These are phyloP conservation scores for Fusarium bulbicola DNA, from an alignment of 2,329 filamentous ascomycete genomes.

Conservation along the genomic window DNA sequence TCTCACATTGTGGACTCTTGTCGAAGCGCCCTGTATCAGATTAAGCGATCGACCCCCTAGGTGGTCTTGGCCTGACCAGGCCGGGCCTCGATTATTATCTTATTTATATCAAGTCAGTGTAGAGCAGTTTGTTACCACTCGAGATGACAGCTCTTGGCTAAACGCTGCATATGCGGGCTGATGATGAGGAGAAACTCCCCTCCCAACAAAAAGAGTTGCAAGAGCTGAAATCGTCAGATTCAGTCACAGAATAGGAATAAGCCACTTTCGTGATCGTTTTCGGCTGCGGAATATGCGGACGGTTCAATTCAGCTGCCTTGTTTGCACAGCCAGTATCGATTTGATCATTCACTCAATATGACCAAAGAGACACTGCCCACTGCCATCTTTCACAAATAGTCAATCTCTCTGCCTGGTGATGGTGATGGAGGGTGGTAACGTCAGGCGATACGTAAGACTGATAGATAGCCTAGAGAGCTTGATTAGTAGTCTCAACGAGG, in stretches of 20 bases:
- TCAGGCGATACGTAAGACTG: conserved; percentile 24
- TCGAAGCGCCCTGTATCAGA: conserved; percentile 29
- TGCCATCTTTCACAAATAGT: conserved; percentile 3
- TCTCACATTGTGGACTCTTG: conserved; percentile 10
- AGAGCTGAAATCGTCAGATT: conserved; percentile 1
- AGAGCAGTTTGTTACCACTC: background rate
- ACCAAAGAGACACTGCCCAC: conserved; percentile 1
- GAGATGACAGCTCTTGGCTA: conserved; percentile 4
- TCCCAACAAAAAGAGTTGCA: background rate
- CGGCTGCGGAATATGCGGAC: conserved; percentile 5
- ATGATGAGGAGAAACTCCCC: background rate
- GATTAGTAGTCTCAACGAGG: background rate
- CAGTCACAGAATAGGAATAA: background rate
- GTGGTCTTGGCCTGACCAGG: conserved; percentile 4
- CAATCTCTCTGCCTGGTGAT: background rate
- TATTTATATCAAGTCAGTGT: background rate
- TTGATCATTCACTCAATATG: background rate
- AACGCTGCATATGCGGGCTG: background rate
- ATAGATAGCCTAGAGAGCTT: background rate
- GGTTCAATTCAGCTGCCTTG: background rate
- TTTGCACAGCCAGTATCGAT: conserved; percentile 10
- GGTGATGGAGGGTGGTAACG: conserved; percentile 2
- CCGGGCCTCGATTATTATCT: background rate
- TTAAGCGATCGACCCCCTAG: conserved; percentile 20
- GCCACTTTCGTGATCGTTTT: conserved; percentile 8